Evolutionary conservation across 2,329 filamentous ascomycete species (phyloP).

Genomic region (Aspergillus terreus): DNA sequence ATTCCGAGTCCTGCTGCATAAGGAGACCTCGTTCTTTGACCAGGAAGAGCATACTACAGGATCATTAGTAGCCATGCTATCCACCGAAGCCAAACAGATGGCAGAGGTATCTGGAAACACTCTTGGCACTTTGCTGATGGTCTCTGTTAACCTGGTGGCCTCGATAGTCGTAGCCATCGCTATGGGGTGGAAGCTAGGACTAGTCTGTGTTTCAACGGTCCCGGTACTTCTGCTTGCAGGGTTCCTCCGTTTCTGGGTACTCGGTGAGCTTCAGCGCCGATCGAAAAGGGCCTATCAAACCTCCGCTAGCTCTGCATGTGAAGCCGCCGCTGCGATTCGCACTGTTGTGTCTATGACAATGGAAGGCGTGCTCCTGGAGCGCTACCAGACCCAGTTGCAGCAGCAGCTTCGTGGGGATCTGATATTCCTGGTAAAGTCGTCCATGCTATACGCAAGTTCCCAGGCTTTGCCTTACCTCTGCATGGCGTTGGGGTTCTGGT

Average conservation of each 20-base stretch:
- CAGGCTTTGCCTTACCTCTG: constrained; percentile 27
- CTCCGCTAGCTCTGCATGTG: constrained; percentile 49
- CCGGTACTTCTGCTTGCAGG: constrained; percentile 31
- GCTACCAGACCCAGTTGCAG: constrained; percentile 32
- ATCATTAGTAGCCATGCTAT: constrained; percentile 73
- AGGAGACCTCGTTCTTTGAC: constrained; percentile 29
- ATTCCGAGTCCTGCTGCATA: constrained; percentile 23
- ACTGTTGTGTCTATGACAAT: constrained; percentile 50
- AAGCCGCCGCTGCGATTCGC: constrained; percentile 49
- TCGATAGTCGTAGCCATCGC: constrained; percentile 63
- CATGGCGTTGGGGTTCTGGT: constrained; percentile 57
- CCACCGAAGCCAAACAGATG: constrained; percentile 61
- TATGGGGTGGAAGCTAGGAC: constrained; percentile 74
- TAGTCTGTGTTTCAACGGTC: constrained; percentile 56
- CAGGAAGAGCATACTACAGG: constrained; percentile 20
- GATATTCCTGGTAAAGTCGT: constrained; percentile 18
- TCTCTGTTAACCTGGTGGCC: constrained; percentile 68
- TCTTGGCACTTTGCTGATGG: constrained; percentile 74
- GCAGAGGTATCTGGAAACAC: constrained; percentile 66
- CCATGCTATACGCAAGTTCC: constrained; percentile 27
- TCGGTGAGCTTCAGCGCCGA: constrained; percentile 45
- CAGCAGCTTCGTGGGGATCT: constrained; percentile 20
- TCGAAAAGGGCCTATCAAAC: constrained; percentile 43
- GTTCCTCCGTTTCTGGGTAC: constrained; percentile 45
- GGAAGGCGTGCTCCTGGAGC: constrained; percentile 39